Conservation (phyloP, 2,329 filamentous ascomycete genomes). For the Exophiala aquamarina region DNA sequence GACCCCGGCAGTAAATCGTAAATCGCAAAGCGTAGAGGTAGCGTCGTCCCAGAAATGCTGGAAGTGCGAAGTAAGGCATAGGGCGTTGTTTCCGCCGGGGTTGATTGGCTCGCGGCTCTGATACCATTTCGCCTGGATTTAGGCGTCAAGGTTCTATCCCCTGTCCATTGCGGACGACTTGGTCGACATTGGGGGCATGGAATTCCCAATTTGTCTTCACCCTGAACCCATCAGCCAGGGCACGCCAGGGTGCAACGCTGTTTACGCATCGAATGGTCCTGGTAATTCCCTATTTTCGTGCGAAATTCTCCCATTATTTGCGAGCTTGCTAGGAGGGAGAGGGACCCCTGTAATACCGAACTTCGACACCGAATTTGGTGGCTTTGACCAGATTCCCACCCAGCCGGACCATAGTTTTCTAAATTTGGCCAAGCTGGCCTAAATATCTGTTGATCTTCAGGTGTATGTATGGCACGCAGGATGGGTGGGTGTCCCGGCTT, state of each 20-base stretch:
- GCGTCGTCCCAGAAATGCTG: slow-evolving; percentile 9
- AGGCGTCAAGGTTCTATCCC: slow-evolving; percentile 18
- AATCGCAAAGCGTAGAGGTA: slow-evolving; percentile 5
- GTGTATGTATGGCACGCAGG: too few relatives aligned
- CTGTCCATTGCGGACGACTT: slow-evolving; percentile 18
- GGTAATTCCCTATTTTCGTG: too few relatives aligned
- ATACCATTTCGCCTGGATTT: slow-evolving; percentile 21
- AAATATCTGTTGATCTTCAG: too few relatives aligned
- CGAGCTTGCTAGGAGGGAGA: too few relatives aligned
- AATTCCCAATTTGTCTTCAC: slow-evolving; percentile 12
- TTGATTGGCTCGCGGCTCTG: slow-evolving; percentile 18
- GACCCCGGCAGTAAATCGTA: neutral
- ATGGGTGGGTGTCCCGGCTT: too few relatives aligned
- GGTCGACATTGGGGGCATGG: slow-evolving; percentile 14
- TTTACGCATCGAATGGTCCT: neutral
- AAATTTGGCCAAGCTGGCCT: too few relatives aligned
- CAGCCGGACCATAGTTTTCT: too few relatives aligned
- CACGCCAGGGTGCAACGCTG: neutral
- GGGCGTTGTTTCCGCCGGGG: slow-evolving; percentile 1
- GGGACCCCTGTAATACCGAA: too few relatives aligned
- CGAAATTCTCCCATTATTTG: too few relatives aligned
- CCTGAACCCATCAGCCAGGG: slow-evolving; percentile 3
- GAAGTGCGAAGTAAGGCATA: slow-evolving; percentile 12
- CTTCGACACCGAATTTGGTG: too few relatives aligned
- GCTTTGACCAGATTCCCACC: too few relatives aligned